Percentiles rank a stretch among this genome's conserved stretches.
Evolutionary conservation across 2,329 filamentous ascomycete genomes (phyloP).

Genomic region (Myriosclerotinia scirpicola): DNA sequence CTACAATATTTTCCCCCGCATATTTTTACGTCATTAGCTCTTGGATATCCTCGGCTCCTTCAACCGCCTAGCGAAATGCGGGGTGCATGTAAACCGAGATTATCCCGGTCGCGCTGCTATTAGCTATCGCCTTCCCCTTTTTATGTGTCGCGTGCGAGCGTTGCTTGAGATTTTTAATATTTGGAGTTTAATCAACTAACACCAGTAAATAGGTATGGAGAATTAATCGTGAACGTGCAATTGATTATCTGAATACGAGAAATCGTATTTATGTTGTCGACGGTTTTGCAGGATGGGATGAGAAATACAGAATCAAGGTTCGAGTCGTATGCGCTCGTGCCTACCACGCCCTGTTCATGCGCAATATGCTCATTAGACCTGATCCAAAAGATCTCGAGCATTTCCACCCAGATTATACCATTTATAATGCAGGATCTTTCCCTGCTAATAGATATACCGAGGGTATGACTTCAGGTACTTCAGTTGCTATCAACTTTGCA

Average conservation of each 20-base stretch:
- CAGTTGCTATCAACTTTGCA: slow-evolving; percentile 97
- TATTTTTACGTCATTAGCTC: slow-evolving; percentile 20
- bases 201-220: slow-evolving; percentile 77
- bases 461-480: slow-evolving; percentile 98
- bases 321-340: slow-evolving; percentile 97
- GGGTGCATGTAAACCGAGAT: slow-evolving; percentile 22
- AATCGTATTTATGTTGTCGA: slow-evolving; percentile 99
- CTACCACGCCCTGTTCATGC: slow-evolving; percentile 99
- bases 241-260: slow-evolving; percentile 98
- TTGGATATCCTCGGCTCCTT: slow-evolving; percentile 21
- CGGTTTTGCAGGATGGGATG: slow-evolving; percentile 96
- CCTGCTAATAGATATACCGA: slow-evolving; percentile 97
- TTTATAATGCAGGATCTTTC: slow-evolving; percentile 99
- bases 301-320: slow-evolving; percentile 96
- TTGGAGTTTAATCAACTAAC: neutral
- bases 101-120: slow-evolving; percentile 3
- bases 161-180: neutral
- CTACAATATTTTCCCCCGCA: slow-evolving; percentile 16
- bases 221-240: slow-evolving; percentile 97
- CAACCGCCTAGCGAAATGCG: slow-evolving; percentile 17
- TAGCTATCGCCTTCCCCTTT: neutral
- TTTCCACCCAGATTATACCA: slow-evolving; percentile 99
- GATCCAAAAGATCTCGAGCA: slow-evolving; percentile 86
- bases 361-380: slow-evolving; percentile 99
- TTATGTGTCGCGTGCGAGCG: neutral